Conservation (phyloP, 176 grass and related monocot species). For the Canna indica region DNA sequence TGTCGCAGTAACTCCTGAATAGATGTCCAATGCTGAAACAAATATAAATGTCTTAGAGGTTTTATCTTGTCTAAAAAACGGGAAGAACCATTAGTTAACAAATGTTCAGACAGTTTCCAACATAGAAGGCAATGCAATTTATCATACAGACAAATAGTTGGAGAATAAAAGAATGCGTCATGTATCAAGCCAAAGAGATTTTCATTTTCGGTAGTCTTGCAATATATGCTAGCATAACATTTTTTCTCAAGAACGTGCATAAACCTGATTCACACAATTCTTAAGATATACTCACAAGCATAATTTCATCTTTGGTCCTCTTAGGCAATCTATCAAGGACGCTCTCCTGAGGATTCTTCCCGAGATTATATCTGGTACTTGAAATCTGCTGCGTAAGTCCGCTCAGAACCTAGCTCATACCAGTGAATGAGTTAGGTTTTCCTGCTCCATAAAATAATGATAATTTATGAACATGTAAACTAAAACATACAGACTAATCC, state of each 20-base stretch:
- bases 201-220: background rate
- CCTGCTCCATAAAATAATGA: constrained; percentile 74
- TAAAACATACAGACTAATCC: background rate
- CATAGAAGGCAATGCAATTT: background rate
- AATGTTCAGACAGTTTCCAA: background rate
- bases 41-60: background rate
- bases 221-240: background rate
- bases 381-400: constrained; percentile 86
- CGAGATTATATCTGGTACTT: constrained; percentile 68
- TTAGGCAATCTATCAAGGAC: constrained; percentile 66
- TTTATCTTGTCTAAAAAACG: background rate
- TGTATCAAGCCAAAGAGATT: background rate
- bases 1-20: constrained; percentile 84
- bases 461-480: constrained; percentile 16
- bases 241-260: background rate
- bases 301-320: constrained; percentile 66
- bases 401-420: constrained; percentile 96
- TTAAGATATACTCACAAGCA: constrained; percentile 59
- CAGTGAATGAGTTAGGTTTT: constrained; percentile 91
- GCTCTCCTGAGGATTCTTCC: constrained; percentile 92
- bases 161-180: background rate
- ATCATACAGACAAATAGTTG: background rate
- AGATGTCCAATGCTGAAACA: constrained; percentile 76
- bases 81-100: background rate
- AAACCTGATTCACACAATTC: background rate